Percentiles rank a stretch among this genome's conserved stretches.
These are phyloP conservation scores for Gomphus sp. DNA, from an alignment of 1,284 basidiomycete genomes.

Conservation along the genomic window DNA sequence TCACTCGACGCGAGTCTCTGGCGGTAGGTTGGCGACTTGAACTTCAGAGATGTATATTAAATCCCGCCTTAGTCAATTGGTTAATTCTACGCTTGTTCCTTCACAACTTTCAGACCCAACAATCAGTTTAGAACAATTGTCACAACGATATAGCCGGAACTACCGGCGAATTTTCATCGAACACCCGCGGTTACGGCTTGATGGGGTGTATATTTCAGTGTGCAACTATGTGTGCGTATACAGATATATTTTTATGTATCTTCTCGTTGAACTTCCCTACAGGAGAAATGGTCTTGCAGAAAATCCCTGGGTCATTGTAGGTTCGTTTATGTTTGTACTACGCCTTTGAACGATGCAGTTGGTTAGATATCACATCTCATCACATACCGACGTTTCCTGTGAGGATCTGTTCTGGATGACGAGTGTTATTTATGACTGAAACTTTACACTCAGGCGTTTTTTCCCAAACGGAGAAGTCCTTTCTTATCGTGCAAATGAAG, in stretches of 20 bases:
- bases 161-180: slow-evolving; percentile 73
- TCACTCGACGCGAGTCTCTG: slow-evolving; percentile 62
- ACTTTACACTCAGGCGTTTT: slow-evolving; percentile 58
- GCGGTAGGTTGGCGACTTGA: slow-evolving; percentile 44
- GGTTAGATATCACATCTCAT: slow-evolving; percentile 42
- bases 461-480: slow-evolving; percentile 82
- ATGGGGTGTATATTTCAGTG: slow-evolving; percentile 85
- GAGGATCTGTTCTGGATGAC: slow-evolving; percentile 19
- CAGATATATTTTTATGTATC: slow-evolving; percentile 24
- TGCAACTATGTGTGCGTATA: slow-evolving; percentile 71
- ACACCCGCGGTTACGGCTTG: slow-evolving; percentile 73
- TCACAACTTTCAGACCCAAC: slow-evolving; percentile 52
- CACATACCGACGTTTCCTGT: slow-evolving; percentile 81
- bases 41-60: slow-evolving; percentile 8
- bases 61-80: slow-evolving; percentile 37
- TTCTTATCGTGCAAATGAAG: slow-evolving; percentile 82
- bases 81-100: slow-evolving; percentile 52
- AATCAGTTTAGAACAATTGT: slow-evolving; percentile 36
- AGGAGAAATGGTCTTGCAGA: slow-evolving; percentile 24
- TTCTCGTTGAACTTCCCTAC: slow-evolving; percentile 5
- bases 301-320: slow-evolving; percentile 24
- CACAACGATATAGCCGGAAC: slow-evolving; percentile 46
- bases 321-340: slow-evolving; percentile 2
- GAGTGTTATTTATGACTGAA: background rate
- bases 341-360: background rate